These are phyloP conservation scores for Medakamo hakoo DNA, from an alignment of 139 green algal genomes.

Conservation along the genomic window DNA sequence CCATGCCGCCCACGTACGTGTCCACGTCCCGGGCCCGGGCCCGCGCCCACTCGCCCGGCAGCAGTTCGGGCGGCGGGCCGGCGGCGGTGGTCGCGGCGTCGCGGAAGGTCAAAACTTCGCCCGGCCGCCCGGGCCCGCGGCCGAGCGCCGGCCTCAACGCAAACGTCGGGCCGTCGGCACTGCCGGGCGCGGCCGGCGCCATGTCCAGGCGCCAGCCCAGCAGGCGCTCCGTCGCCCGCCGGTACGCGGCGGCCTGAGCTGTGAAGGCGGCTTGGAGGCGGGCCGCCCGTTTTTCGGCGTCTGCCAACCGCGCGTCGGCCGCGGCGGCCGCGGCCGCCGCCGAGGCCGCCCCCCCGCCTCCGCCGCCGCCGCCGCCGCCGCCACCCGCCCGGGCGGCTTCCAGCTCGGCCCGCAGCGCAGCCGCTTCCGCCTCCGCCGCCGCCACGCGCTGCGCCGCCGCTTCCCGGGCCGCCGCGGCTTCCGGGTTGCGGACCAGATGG, in stretches of 20 bases:
- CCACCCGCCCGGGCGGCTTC: not conserved
- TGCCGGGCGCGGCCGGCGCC: conserved; percentile 25
- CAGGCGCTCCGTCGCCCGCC: conserved; percentile 44
- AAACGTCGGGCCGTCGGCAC: not conserved
- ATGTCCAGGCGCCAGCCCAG: conserved; percentile 71
- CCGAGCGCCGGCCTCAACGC: not conserved
- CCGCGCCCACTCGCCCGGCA: conserved; percentile 8
- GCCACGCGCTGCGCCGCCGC: conserved; percentile 8
- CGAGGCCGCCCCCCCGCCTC: too few relatives aligned
- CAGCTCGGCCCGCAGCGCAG: conserved; percentile 9
- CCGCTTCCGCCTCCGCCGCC: conserved; percentile 16
- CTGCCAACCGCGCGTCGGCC: conserved; percentile 5
- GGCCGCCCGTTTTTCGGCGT: conserved; percentile 25
- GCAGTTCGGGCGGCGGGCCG: conserved; percentile 13
- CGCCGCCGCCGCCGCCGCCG: too few relatives aligned
- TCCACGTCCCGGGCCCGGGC: conserved; percentile 41
- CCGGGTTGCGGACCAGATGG: conserved; percentile 59
- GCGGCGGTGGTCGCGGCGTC: not conserved
- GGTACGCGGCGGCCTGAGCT: conserved; percentile 43
- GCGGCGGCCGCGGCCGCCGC: too few relatives aligned
- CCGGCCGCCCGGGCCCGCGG: not conserved
- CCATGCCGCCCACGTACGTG: conserved; percentile 49
- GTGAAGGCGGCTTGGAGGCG: conserved; percentile 56
- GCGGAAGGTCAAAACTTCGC: not conserved
- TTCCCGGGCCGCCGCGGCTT: conserved; percentile 20